Evolutionary conservation across 2,329 filamentous ascomycete genomes (phyloP), one percentile per base, ranked within the genome.

Genomic region (Diaporthe vaccinii): DNA sequence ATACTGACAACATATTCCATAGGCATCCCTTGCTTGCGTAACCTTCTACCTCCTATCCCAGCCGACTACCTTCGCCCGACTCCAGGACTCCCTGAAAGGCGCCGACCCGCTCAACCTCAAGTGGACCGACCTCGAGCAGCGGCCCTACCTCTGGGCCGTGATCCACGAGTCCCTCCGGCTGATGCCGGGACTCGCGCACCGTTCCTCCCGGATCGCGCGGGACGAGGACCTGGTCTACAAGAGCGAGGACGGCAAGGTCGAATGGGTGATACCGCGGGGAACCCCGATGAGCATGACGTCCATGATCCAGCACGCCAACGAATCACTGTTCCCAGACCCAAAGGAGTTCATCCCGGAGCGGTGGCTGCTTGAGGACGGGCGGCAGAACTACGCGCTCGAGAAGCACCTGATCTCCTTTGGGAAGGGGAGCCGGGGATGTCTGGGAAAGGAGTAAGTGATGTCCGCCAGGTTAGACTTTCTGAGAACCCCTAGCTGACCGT

Each of bases 401-500:
- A 76, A 73, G 12, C 74, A 70, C 17, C 14, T 78, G 36, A 65
- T 80, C 8, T 68, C 76, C 2, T 81, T 80, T 34, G 72, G 71
- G 12, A 80, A 75, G 73, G 80, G 80, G 17, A 80, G 77, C 31
- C 74, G 80, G 22, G 58, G 25, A 4, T 81, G 79, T 49, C n/a
- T 79, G 20, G 80, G 78, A 2, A 79, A 79, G 58, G 79, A 81
- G 80, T 81, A 53, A 77, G 79, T 78, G 22, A 15, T 4, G 0
- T 39, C 7, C 10, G 2, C 22, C 10, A 6, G 14, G 0, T 0
- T 0, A 31, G 5, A 1, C 4, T 2, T 44, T 14, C 17, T 34
- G 7, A 22, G 20, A 12, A 0, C 4, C 3, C n/a, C 15, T 4
- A 39, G 31, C 51, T 68, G 20, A 55, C 49, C 1, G 14, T 20